Percentiles rank a stretch among this genome's conserved stretches.
Conservation (phyloP, 2,329 filamentous ascomycete species). For the Neocatenulostroma microsporum region DNA sequence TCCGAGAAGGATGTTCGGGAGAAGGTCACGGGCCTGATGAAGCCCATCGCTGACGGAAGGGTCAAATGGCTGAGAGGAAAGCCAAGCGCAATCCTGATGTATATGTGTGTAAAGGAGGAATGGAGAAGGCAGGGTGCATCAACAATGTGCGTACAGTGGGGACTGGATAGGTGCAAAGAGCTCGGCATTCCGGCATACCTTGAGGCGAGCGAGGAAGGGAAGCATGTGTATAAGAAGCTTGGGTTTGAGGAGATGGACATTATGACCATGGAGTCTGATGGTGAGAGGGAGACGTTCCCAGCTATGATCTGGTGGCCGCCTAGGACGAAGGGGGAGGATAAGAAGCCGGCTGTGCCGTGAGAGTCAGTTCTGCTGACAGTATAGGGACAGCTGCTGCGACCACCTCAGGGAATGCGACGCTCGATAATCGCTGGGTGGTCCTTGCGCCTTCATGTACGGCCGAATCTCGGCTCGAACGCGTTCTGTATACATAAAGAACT, state of each 20-base stretch:
- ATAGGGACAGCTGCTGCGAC: no score
- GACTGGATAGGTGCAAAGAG: slow-evolving; percentile 29
- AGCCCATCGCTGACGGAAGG: slow-evolving; percentile 12
- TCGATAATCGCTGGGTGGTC: no score
- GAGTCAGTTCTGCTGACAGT: no score
- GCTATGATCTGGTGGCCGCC: slow-evolving; percentile 21
- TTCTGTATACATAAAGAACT: no score
- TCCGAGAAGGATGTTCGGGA: no score
- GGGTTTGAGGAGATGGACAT: slow-evolving; percentile 24
- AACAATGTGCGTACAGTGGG: slow-evolving; percentile 31
- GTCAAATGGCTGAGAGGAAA: slow-evolving; percentile 14
- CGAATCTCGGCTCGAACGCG: no score
- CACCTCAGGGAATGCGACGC: neutral
- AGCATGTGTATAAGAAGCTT: slow-evolving; percentile 31
- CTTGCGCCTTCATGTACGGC: no score
- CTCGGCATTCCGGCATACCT: slow-evolving; percentile 30
- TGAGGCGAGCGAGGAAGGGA: slow-evolving; percentile 29
- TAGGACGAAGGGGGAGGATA: slow-evolving; percentile 11
- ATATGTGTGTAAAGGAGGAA: slow-evolving; percentile 27
- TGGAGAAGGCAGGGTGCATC: slow-evolving; percentile 32
- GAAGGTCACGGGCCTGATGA: slow-evolving; percentile 4
- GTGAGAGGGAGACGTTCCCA: slow-evolving; percentile 8
- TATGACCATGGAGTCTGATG: slow-evolving; percentile 7
- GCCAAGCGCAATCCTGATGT: slow-evolving; percentile 18
- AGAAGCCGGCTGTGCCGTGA: slow-evolving; percentile 7